phyloP scores from a whole-genome alignment of 805 yeast genomes.

The Metschnikowia santaceciliae region DNA sequence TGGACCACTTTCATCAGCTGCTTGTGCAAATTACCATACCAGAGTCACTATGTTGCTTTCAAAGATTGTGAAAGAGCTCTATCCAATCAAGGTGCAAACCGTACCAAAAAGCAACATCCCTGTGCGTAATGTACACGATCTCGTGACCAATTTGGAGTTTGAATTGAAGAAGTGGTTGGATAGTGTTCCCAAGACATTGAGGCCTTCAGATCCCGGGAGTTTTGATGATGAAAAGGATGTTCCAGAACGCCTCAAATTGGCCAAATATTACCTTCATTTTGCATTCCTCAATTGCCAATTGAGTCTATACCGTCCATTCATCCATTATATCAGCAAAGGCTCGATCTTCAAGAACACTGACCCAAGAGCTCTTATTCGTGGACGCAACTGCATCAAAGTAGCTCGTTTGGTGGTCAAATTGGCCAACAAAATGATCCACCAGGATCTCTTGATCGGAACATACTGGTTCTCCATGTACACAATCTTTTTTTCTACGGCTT shows the following conservation, averaged over 20 bases:
- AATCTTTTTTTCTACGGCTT: slow-evolving; percentile 83
- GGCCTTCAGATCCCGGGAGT: slow-evolving; percentile 61
- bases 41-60: slow-evolving; percentile 65
- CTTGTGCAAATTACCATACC: slow-evolving; percentile 84
- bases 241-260: slow-evolving; percentile 60
- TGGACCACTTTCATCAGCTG: slow-evolving; percentile 61
- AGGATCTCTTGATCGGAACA: slow-evolving; percentile 70
- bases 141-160: slow-evolving; percentile 60
- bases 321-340: slow-evolving; percentile 72
- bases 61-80: slow-evolving; percentile 65
- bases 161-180: slow-evolving; percentile 72
- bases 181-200: slow-evolving; percentile 63
- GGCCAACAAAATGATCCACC: slow-evolving; percentile 75
- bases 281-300: slow-evolving; percentile 75
- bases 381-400: slow-evolving; percentile 78
- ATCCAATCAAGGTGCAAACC: slow-evolving; percentile 58
- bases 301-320: slow-evolving; percentile 81
- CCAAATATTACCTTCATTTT: slow-evolving; percentile 68
- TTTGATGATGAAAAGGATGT: slow-evolving; percentile 17
- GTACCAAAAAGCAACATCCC: slow-evolving; percentile 7
- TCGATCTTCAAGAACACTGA: slow-evolving; percentile 35
- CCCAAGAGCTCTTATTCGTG: slow-evolving; percentile 64
- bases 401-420: slow-evolving; percentile 78
- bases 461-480: slow-evolving; percentile 93
- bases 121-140: slow-evolving; percentile 34